A percentile compares a stretch with the other conserved stretches of the same genome.
phyloP scores from a whole-genome alignment of 73 alveolate species.

The Tetrahymena thermophila region DNA sequence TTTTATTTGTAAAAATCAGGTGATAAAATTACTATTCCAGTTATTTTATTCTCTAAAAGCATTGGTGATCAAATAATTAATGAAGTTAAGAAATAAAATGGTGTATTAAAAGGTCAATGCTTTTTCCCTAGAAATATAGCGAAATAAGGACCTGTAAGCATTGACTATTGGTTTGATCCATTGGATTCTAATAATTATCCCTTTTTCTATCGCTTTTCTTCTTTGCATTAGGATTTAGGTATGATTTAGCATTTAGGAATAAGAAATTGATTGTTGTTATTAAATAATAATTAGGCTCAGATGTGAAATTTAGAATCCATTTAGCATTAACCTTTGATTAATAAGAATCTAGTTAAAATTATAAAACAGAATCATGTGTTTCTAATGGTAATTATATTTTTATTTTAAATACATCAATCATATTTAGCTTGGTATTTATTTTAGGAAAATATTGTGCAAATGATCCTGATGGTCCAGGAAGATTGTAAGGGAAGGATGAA shows the following conservation, averaged over 20 bases:
- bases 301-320: background rate
- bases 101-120: background rate
- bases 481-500: background rate
- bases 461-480: background rate
- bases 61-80: background rate
- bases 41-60: background rate
- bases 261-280: background rate
- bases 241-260: background rate
- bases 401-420: background rate
- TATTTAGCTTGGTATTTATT: background rate
- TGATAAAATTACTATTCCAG: background rate
- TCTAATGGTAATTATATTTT: background rate
- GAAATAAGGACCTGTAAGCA: background rate
- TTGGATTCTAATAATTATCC: background rate
- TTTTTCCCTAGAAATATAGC: background rate
- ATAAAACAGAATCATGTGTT: background rate
- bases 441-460: background rate
- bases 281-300: background rate
- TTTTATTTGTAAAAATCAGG: background rate
- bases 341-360: background rate
- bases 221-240: background rate
- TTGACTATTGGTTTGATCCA: background rate
- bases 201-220: background rate
- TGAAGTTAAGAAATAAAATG: background rate
- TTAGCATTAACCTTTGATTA: background rate